phyloP scores from a whole-genome alignment of 176 grass and related monocot genomes.

The Dactylis glomerata region DNA sequence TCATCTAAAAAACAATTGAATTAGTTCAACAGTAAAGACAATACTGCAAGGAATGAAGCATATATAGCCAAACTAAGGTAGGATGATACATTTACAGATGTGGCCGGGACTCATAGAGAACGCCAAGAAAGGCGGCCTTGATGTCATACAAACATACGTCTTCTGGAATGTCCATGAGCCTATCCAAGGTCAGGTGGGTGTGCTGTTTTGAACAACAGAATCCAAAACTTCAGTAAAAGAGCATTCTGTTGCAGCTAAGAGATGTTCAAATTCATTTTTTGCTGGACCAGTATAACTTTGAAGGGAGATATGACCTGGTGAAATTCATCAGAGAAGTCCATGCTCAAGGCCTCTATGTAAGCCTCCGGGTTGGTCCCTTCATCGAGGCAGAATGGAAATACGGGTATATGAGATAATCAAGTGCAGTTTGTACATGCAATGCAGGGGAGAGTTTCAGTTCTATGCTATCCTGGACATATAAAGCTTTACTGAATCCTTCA shows the following conservation, averaged over 20 bases:
- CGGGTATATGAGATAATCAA: slow-evolving; percentile 53
- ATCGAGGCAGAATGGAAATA: slow-evolving; percentile 79
- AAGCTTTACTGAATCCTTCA: neutral
- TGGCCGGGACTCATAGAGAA: slow-evolving; percentile 56
- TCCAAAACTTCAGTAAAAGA: neutral
- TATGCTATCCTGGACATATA: neutral
- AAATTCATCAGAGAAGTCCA: slow-evolving; percentile 78
- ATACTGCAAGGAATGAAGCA: neutral
- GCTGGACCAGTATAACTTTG: slow-evolving; percentile 57
- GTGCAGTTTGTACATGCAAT: neutral
- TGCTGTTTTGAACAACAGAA: slow-evolving; percentile 4
- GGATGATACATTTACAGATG: slow-evolving; percentile 42
- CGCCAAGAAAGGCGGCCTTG: slow-evolving; percentile 70
- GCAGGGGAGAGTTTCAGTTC: neutral
- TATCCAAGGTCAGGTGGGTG: slow-evolving; percentile 51
- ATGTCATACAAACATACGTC: slow-evolving; percentile 87
- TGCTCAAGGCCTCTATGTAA: slow-evolving; percentile 66
- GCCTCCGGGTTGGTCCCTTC: slow-evolving; percentile 76
- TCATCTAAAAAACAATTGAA: neutral
- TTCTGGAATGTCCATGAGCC: slow-evolving; percentile 80
- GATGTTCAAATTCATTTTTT: neutral
- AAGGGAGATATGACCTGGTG: slow-evolving; percentile 67
- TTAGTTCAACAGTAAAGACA: neutral
- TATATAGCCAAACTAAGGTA: neutral
- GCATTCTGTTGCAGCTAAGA: neutral